These are phyloP conservation scores for Abrus precatorius DNA, from an alignment of 306 rosid species.

Conservation along the genomic window DNA sequence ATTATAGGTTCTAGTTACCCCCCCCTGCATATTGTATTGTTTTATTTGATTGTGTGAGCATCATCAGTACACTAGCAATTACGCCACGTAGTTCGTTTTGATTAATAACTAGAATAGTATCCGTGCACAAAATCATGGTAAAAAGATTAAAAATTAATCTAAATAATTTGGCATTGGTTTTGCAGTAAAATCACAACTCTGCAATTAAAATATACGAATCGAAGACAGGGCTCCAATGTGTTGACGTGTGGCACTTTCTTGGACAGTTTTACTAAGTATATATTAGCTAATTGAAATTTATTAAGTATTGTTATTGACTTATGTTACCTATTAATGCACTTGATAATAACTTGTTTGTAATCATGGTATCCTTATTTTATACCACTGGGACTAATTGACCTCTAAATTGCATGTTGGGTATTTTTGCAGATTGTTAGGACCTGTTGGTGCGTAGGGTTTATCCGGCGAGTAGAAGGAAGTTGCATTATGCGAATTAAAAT, in stretches of 20 bases:
- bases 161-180: not conserved
- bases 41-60: not conserved
- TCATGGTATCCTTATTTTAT: not conserved
- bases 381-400: not conserved
- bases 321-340: not conserved
- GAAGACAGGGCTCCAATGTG: not conserved
- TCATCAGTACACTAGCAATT: not conserved
- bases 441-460: not conserved
- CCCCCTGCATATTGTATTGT: not conserved
- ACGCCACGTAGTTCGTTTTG: not conserved
- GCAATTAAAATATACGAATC: not conserved
- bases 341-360: not conserved
- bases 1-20: not conserved
- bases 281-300: not conserved
- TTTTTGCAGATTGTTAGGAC: slow-evolving; percentile 44
- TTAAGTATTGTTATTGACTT: not conserved
- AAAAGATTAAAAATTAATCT: no score
- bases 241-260: not conserved
- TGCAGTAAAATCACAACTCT: not conserved
- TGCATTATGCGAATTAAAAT: slow-evolving; percentile 37
- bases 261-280: not conserved
- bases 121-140: no score
- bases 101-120: not conserved
- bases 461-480: slow-evolving; percentile 1
- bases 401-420: not conserved